Evolutionary conservation across 1,139 yeast genomes (phyloP), one percentile per base, ranked within the genome.

Genomic region (Blastobotrys proliferans): DNA sequence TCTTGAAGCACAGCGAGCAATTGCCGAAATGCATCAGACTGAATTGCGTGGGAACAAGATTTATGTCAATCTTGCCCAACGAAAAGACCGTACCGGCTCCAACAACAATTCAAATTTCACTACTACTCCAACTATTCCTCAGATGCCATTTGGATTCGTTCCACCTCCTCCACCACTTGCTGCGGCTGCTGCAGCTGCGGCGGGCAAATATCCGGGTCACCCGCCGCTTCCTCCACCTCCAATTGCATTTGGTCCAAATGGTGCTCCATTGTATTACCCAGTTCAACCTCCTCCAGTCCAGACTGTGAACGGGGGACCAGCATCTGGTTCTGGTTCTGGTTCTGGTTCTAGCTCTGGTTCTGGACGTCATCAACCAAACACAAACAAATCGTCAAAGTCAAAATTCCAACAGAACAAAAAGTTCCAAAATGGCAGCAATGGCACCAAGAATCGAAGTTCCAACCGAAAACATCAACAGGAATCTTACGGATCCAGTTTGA

Each of bases 1-100:
- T 57, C 92, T 84, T 64, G 95, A 87, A 72, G 96, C 97, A 53
- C 83, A 92, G 54, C 80, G 79, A 68, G 97, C 97, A 50, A 83
- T 86, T 63, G 76, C 83, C 56, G 95, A 83, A 69, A 86, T 87
- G 94, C 83, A 87, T 75, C 94, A 85, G 69, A 79, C 82, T 64
- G 80, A 82, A 77, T 76, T 85, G 58, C 78, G 79, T 60, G 94
- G 94, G 62, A 83, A 86, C 70, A 90, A 88, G 62, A 76, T 88
- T 62, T 86, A 84, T 63, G 97, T 88, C 68, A 95, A 95, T 51
- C 78, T 86, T 64, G 97, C 97, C 58, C 95, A 86, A 75, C 81
- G 94, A 68, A 83, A 83, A 69, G 95, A 85, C 60, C 88, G 81
- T n/a, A n/a, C n/a, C n/a, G n/a, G n/a, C n/a, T n/a, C n/a, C n/a